These are phyloP conservation scores for Solanum dulcamara DNA, from an alignment of 257 asterid species.

Conservation along the genomic window DNA sequence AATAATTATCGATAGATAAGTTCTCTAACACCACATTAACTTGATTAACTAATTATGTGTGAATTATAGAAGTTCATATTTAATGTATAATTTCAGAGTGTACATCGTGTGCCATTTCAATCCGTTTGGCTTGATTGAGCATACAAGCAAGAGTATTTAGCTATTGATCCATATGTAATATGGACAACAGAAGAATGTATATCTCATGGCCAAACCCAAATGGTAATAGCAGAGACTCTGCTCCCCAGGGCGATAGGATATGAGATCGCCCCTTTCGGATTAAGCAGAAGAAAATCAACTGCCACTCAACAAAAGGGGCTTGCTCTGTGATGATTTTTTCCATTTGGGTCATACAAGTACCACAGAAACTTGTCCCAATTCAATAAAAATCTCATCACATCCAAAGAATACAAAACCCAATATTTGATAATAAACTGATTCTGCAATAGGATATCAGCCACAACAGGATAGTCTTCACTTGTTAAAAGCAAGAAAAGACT, in stretches of 20 bases:
- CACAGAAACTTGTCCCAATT: not conserved
- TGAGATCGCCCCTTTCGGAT: slow-evolving; percentile 2
- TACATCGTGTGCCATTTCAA: not conserved
- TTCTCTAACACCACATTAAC: too few relatives aligned
- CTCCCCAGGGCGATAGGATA: slow-evolving; percentile 12
- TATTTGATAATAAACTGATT: not conserved
- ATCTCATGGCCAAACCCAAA: slow-evolving; percentile 14
- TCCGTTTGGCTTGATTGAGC: not conserved
- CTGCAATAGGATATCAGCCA: not conserved
- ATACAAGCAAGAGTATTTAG: not conserved
- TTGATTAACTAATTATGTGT: too few relatives aligned
- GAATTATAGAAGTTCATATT: too few relatives aligned
- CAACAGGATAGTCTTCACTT: not conserved
- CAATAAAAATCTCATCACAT: not conserved
- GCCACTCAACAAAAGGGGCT: not conserved
- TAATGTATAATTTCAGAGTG: too few relatives aligned
- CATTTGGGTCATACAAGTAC: slow-evolving; percentile 4
- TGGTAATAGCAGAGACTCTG: slow-evolving; percentile 7
- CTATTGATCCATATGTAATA: not conserved
- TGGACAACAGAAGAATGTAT: not conserved
- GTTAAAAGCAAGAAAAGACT: not conserved
- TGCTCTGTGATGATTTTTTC: not conserved
- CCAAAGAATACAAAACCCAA: not conserved
- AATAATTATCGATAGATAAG: too few relatives aligned
- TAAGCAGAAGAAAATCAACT: not conserved